phyloP scores from a whole-genome alignment of 1,284 basidiomycete genomes.

The Meira nashicola region DNA sequence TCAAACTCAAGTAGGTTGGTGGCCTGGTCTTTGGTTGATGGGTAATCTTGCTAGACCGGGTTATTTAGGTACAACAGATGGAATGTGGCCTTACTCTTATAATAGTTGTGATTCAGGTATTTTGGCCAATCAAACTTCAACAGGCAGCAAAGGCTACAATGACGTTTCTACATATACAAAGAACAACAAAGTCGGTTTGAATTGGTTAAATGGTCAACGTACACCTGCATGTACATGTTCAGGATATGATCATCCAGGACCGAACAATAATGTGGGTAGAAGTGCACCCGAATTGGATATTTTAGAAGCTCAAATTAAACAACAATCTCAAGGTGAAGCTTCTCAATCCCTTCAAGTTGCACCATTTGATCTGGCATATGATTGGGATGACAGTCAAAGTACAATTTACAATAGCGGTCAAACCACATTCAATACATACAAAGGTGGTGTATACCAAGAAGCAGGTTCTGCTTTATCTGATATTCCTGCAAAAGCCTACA shows the following conservation, averaged over 20 bases:
- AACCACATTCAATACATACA: conserved; percentile 46
- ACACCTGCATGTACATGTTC: conserved; percentile 43
- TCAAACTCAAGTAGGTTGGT: conserved; percentile 54
- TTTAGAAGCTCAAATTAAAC: conserved; percentile 56
- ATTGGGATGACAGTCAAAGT: conserved; percentile 35
- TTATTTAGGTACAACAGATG: conserved; percentile 48
- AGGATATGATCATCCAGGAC: conserved; percentile 38
- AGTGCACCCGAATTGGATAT: conserved; percentile 52
- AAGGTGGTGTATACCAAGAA: conserved; percentile 48
- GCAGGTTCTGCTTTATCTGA: conserved; percentile 44
- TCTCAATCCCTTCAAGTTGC: conserved; percentile 52
- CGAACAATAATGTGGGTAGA: conserved; percentile 43
- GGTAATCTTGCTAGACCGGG: conserved; percentile 49
- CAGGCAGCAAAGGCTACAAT: conserved; percentile 34
- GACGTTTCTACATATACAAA: conserved; percentile 10
- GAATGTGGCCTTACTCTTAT: conserved; percentile 55
- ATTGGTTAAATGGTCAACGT: conserved; percentile 45
- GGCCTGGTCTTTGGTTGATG: conserved; percentile 55
- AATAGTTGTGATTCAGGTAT: conserved; percentile 51
- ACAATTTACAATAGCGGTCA: conserved; percentile 31
- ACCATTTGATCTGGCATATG: conserved; percentile 46
- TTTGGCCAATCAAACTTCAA: conserved; percentile 38
- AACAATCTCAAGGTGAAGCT: conserved; percentile 53
- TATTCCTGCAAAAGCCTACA: conserved; percentile 39
- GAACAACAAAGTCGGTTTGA: conserved; percentile 9